These are phyloP conservation scores for Gaeumannomyces tritici DNA, from an alignment of 2,329 filamentous ascomycete species.

Conservation along the genomic window DNA sequence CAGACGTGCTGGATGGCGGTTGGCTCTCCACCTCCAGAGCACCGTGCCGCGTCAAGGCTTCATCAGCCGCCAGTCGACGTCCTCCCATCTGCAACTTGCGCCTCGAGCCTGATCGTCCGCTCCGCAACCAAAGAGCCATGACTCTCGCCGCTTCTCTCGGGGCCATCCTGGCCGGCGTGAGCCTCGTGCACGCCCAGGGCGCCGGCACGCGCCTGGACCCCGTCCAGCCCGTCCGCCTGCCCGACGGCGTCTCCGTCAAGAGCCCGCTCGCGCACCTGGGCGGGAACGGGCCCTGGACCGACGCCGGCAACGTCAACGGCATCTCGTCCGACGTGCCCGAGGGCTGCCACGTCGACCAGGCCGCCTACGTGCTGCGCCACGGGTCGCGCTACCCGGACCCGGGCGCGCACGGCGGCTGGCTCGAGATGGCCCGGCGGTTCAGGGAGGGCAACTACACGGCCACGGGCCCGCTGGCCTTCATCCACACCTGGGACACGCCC, in stretches of 20 bases:
- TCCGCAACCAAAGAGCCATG: neutral
- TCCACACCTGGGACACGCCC: constrained; percentile 48
- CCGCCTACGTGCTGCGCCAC: constrained; percentile 49
- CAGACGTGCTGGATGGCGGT: neutral
- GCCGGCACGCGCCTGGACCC: constrained; percentile 13
- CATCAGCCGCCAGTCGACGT: neutral
- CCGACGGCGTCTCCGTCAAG: constrained; percentile 17
- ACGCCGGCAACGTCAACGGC: constrained; percentile 44
- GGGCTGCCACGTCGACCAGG: constrained; percentile 49
- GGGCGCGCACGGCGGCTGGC: constrained; percentile 50
- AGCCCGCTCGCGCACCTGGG: constrained; percentile 38
- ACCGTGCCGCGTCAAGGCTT: neutral
- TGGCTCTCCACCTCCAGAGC: neutral
- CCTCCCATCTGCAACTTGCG: too few species aligned
- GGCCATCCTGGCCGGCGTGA: constrained; percentile 9
- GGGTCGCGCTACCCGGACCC: constrained; percentile 54
- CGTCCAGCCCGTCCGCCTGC: constrained; percentile 16
- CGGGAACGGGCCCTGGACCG: constrained; percentile 43
- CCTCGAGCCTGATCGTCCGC: neutral
- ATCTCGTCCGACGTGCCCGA: constrained; percentile 45
- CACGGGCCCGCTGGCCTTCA: constrained; percentile 42
- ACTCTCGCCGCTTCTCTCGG: constrained; percentile 3
- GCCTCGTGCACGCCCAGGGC: constrained; percentile 8
- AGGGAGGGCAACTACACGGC: constrained; percentile 43
- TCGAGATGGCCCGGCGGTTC: constrained; percentile 39